Conservation (phyloP, 371 early-diverging fungal species). For the Mortierella sp. region DNA sequence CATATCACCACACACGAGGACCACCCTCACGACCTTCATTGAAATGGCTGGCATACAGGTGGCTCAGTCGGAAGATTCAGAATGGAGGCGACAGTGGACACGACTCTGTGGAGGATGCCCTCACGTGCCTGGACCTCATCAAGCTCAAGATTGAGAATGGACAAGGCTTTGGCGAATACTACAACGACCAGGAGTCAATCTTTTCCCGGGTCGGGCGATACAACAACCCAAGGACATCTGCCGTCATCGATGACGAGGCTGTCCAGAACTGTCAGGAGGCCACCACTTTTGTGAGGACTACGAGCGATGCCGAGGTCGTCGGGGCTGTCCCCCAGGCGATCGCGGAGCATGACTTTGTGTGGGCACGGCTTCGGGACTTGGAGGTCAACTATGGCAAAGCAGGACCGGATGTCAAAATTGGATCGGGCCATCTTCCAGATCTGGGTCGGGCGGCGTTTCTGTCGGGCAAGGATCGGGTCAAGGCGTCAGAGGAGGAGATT, state of each 20-base stretch:
- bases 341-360: slow-evolving; percentile 47
- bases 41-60: slow-evolving; percentile 65
- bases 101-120: slow-evolving; percentile 83
- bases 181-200: slow-evolving; percentile 61
- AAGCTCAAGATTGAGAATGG: slow-evolving; percentile 69
- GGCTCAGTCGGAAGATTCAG: slow-evolving; percentile 76
- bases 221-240: slow-evolving; percentile 56
- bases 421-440: neutral
- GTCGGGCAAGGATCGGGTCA: neutral
- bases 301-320: slow-evolving; percentile 43
- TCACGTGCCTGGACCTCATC: slow-evolving; percentile 77
- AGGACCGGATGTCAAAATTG: neutral
- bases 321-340: slow-evolving; percentile 24
- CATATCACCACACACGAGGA: slow-evolving; percentile 72
- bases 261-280: slow-evolving; percentile 9
- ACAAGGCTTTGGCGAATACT: slow-evolving; percentile 64
- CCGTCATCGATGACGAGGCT: slow-evolving; percentile 59
- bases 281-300: slow-evolving; percentile 16
- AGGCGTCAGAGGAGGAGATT: slow-evolving; percentile 37
- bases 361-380: slow-evolving; percentile 49
- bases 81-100: slow-evolving; percentile 65
- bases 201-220: slow-evolving; percentile 63
- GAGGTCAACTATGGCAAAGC: slow-evolving; percentile 52
- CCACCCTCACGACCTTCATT: slow-evolving; percentile 71
- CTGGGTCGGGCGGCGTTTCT: neutral